Percentiles rank a stretch among this genome's conserved stretches.
These are phyloP conservation scores for Chenopodium album DNA, from an alignment of 148 eudicot species.

Conservation along the genomic window DNA sequence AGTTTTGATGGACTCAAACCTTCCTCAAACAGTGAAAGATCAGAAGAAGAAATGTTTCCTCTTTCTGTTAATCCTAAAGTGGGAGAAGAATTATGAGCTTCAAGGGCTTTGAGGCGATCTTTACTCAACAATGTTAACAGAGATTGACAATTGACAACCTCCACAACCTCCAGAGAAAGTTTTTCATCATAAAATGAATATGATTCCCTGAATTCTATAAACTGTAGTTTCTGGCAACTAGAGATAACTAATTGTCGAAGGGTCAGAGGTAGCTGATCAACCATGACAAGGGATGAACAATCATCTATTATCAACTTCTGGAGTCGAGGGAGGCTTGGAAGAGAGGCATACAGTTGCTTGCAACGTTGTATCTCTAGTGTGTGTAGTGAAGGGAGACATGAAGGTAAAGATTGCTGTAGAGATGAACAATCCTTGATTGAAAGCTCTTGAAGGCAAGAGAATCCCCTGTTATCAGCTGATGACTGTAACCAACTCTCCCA, in stretches of 20 bases:
- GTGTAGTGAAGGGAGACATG: neutral
- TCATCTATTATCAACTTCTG: neutral
- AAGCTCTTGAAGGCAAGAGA: slow-evolving; percentile 13
- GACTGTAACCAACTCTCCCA: slow-evolving; percentile 11
- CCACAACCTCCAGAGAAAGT: neutral
- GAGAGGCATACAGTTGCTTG: neutral
- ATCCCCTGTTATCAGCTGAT: neutral
- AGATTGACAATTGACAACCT: slow-evolving; percentile 6
- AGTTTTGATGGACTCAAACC: neutral
- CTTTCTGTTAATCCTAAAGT: neutral
- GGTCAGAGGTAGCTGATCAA: slow-evolving; percentile 4
- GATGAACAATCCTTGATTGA: slow-evolving; percentile 4
- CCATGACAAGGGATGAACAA: slow-evolving; percentile 4
- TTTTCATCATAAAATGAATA: neutral
- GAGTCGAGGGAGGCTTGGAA: slow-evolving; percentile 8
- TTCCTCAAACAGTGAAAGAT: neutral
- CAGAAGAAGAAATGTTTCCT: neutral
- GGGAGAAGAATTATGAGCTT: neutral
- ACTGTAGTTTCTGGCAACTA: neutral
- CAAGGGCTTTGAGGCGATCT: neutral
- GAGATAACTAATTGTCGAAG: neutral
- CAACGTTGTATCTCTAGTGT: slow-evolving; percentile 4
- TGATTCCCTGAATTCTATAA: neutral
- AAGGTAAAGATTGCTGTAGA: slow-evolving; percentile 9
- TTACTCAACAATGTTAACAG: neutral